phyloP scores from a whole-genome alignment of 73 alveolate species.

The Tetrahymena elliotti region DNA sequence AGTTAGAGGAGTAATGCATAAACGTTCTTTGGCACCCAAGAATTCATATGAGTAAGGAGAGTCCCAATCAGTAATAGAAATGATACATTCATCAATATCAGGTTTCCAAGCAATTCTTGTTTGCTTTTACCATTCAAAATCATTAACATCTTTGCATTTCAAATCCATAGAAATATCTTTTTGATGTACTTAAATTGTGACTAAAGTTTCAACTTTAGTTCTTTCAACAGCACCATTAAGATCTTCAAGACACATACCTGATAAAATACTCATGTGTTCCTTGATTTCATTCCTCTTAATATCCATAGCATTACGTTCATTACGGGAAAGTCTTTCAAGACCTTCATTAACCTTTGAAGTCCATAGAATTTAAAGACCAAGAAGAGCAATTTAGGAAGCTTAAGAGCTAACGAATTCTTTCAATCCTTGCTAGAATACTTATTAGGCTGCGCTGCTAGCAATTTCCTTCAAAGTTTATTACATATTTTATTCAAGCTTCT shows the following conservation, averaged over 20 bases:
- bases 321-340: slow-evolving; percentile 61
- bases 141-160: slow-evolving; percentile 91
- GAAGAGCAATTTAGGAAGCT: slow-evolving; percentile 69
- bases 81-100: slow-evolving; percentile 70
- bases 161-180: slow-evolving; percentile 87
- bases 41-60: slow-evolving; percentile 98
- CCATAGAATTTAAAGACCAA: slow-evolving; percentile 90
- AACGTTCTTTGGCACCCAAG: slow-evolving; percentile 99
- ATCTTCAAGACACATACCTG: slow-evolving; percentile 80
- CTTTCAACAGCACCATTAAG: slow-evolving; percentile 61
- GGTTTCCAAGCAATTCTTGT: slow-evolving; percentile 97
- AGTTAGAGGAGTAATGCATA: slow-evolving; percentile 99
- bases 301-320: slow-evolving; percentile 65
- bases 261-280: slow-evolving; percentile 66
- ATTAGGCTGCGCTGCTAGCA: slow-evolving; percentile 59
- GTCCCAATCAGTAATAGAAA: slow-evolving; percentile 98
- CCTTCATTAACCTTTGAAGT: slow-evolving; percentile 83
- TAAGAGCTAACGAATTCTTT: slow-evolving; percentile 60
- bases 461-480: slow-evolving; percentile 53
- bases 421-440: slow-evolving; percentile 55
- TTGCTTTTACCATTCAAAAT: slow-evolving; percentile 92
- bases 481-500: slow-evolving; percentile 94
- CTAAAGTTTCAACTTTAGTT: slow-evolving; percentile 86
- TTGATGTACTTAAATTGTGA: slow-evolving; percentile 92
- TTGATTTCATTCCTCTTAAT: slow-evolving; percentile 71